phyloP scores from a whole-genome alignment of 306 rosid species.

The Amphicarpaea edgeworthii region DNA sequence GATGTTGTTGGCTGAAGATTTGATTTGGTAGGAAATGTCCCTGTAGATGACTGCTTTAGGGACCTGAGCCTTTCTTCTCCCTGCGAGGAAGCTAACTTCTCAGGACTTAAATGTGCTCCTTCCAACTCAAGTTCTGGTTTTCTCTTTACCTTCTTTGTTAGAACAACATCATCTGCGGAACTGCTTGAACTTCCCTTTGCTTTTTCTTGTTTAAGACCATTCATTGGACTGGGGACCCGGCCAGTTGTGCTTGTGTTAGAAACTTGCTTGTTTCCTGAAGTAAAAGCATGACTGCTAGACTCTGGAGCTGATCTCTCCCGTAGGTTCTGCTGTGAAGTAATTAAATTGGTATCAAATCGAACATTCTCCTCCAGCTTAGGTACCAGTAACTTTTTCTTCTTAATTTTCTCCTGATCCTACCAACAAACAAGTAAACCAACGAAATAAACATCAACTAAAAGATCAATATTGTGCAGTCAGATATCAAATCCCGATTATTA shows the following conservation, averaged over 20 bases:
- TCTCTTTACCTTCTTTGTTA: constrained; percentile 79
- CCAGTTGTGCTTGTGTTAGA: constrained; percentile 53
- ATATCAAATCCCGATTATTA: constrained; percentile 32
- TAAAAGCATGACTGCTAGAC: constrained; percentile 57
- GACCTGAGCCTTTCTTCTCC: constrained; percentile 79
- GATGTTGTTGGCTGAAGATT: constrained; percentile 68
- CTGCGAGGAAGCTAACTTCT: constrained; percentile 61
- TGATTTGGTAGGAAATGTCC: constrained; percentile 62
- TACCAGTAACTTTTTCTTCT: constrained; percentile 76
- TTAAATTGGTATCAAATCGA: constrained; percentile 59
- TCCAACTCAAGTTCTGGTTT: constrained; percentile 77
- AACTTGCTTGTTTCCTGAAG: constrained; percentile 59
- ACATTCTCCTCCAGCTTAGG: constrained; percentile 67
- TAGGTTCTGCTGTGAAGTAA: constrained; percentile 58
- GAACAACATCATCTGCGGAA: constrained; percentile 60
- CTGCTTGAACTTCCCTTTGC: constrained; percentile 69
- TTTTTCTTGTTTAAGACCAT: constrained; percentile 73
- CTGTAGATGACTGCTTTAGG: constrained; percentile 67
- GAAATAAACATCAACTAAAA: background rate
- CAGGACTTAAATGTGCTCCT: constrained; percentile 62
- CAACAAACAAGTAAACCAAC: constrained; percentile 35
- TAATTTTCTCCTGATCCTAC: constrained; percentile 82
- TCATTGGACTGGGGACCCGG: constrained; percentile 63
- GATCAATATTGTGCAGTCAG: background rate
- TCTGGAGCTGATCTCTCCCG: constrained; percentile 70